A percentile compares a stretch with the other conserved stretches of the same genome.
phyloP scores from a whole-genome alignment of 768 basidiomycete species.

The Cystobasidium ongulense region DNA sequence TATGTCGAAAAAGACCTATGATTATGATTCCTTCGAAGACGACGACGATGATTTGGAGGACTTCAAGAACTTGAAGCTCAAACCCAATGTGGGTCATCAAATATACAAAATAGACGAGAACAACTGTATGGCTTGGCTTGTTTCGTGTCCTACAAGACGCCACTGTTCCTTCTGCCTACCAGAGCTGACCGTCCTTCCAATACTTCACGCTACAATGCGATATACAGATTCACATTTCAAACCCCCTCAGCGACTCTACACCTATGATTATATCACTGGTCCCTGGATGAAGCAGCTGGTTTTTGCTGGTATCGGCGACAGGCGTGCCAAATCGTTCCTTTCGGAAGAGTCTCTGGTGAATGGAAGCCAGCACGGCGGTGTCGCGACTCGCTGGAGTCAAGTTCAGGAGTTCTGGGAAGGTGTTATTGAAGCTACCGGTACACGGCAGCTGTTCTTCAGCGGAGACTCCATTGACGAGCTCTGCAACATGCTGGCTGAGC shows the following conservation, averaged over 20 bases:
- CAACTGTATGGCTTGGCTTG: background rate
- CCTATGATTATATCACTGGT: conserved; percentile 18
- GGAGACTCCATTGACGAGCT: conserved; percentile 18
- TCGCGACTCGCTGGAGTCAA: background rate
- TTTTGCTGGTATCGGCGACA: background rate
- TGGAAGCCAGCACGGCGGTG: conserved; percentile 1
- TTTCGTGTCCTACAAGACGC: background rate
- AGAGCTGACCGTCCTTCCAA: background rate
- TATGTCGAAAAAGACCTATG: background rate
- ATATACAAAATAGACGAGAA: background rate
- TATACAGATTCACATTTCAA: background rate
- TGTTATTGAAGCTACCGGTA: background rate
- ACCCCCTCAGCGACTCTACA: background rate
- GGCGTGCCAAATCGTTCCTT: conserved; percentile 6
- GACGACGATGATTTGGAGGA: conserved; percentile 5
- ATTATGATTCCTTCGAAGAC: conserved; percentile 17
- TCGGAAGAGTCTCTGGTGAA: conserved; percentile 6
- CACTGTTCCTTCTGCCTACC: background rate
- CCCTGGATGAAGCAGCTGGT: conserved; percentile 3
- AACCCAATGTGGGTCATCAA: background rate
- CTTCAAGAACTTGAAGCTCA: background rate
- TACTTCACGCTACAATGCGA: background rate
- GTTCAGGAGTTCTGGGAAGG: conserved; percentile 16
- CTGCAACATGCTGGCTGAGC: conserved; percentile 13
- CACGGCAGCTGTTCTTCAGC: conserved; percentile 11